Evolutionary conservation across 139 green algal species (phyloP).

Genomic region (Protoeuglena noctilucae): DNA sequence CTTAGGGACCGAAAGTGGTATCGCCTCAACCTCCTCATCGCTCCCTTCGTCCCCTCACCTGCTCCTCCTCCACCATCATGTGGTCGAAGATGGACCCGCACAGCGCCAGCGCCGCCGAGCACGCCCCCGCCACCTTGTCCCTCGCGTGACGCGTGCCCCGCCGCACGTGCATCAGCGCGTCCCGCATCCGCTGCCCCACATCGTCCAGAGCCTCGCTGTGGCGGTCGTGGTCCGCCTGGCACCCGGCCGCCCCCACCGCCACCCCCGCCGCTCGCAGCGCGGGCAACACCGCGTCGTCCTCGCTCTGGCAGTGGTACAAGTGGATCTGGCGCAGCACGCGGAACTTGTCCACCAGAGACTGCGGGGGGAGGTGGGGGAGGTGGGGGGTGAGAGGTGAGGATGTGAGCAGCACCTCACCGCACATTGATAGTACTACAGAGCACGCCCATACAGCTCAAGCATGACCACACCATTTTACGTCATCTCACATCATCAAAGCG

Average conservation of each 20-base stretch:
- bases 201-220: constrained; percentile 53
- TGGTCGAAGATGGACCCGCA: constrained; percentile 9
- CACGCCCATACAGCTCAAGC: too few species aligned
- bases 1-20: too few species aligned
- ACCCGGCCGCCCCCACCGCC: constrained; percentile 7
- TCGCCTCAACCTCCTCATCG: too few species aligned
- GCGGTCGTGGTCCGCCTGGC: constrained; percentile 45
- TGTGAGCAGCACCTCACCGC: too few species aligned
- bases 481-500: neutral
- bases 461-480: too few species aligned
- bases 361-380: constrained; percentile 22
- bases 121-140: neutral
- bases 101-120: too few species aligned
- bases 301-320: constrained; percentile 65
- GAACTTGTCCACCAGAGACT: constrained; percentile 49
- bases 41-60: too few species aligned
- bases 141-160: neutral
- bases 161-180: constrained; percentile 22
- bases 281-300: constrained; percentile 81
- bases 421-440: too few species aligned
- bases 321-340: constrained; percentile 76
- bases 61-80: constrained; percentile 63
- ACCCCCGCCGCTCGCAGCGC: constrained; percentile 15
- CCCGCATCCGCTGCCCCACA: constrained; percentile 52
- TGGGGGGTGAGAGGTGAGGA: too few species aligned